Conservation (phyloP, 805 yeast species). For the Naumovozyma dairenensis region DNA sequence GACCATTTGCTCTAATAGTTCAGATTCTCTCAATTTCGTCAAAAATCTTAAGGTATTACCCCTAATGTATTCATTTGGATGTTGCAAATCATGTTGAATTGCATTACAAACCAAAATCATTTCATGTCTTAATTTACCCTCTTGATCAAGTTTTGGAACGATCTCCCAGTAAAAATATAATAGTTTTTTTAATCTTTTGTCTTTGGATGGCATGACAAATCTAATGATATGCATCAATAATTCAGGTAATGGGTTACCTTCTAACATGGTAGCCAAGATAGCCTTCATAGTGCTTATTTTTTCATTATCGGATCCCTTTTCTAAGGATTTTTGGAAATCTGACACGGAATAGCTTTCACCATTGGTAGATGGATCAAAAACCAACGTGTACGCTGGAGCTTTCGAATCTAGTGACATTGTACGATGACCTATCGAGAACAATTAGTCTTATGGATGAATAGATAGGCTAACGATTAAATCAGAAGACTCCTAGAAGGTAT, state of each 20-base stretch:
- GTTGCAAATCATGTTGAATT: slow-evolving; percentile 92
- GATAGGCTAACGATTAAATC: too few relatives aligned
- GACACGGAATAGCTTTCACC: slow-evolving; percentile 47
- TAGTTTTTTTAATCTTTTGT: slow-evolving; percentile 84
- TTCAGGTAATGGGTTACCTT: slow-evolving; percentile 88
- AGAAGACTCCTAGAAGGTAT: too few relatives aligned
- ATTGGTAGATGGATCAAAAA: slow-evolving; percentile 65
- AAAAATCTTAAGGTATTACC: slow-evolving; percentile 92
- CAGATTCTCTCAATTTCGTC: slow-evolving; percentile 84
- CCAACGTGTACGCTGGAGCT: slow-evolving; percentile 59
- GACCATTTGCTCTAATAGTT: slow-evolving; percentile 87
- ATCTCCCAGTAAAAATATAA: slow-evolving; percentile 96
- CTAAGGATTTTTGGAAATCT: slow-evolving; percentile 70
- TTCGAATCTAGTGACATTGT: slow-evolving; percentile 15
- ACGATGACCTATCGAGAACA: too few relatives aligned
- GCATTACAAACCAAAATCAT: slow-evolving; percentile 98
- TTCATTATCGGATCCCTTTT: slow-evolving; percentile 80
- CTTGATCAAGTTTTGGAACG: slow-evolving; percentile 79
- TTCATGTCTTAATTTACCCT: slow-evolving; percentile 92
- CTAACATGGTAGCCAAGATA: slow-evolving; percentile 76
- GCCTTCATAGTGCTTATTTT: slow-evolving; percentile 86
- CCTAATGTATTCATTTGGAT: slow-evolving; percentile 93
- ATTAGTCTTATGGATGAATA: too few relatives aligned
- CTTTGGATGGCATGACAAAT: slow-evolving; percentile 91
- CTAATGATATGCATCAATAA: slow-evolving; percentile 94